Evolutionary conservation across 2,329 filamentous ascomycete genomes (phyloP), one percentile per base, ranked within the genome.

Genomic region (Ophiostoma sp.): DNA sequence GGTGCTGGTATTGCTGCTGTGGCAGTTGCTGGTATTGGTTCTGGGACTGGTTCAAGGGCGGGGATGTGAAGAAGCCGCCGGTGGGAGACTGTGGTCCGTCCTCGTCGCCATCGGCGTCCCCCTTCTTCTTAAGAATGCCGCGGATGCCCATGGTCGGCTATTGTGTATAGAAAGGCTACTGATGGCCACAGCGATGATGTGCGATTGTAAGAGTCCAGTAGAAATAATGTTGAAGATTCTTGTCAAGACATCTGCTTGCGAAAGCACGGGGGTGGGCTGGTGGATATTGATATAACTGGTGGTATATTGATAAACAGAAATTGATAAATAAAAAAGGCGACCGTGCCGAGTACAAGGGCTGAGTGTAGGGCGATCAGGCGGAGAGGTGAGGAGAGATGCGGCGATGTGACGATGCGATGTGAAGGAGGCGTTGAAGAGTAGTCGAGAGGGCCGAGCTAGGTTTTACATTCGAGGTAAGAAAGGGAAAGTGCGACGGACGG

Each of bases 71-170:
- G 58, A 62, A 62, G 58, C 38, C 38, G 6, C 38, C 38, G 14
- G 58, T 42, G 7, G 58, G 58, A 40, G 58, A 42, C 5, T 62
- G 58, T 6, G 58, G 7, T 9, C 58, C 49, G 18, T 69, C 64
- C 41, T 65, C 63, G 47, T 66, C 68, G 63, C 44, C 27, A 8
- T 52, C 64, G 44, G n/a, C 45, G 65, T 52, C 69, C 49, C 69
- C 67, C 63, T 69, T 70, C 40, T 70, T 72, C 65, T 70, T 70
- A 3, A 71, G 16, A 1, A 70, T 44, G 18, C 55, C 65, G 60
- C 71, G 71, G 5, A 69, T 40, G 14, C 69, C 71, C 71, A 72
- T 72, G 27, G 41, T 66, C n/a, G n/a, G n/a, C 2, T 9, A 36
- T 3, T 11, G n/a, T 55, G n/a, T 12, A 27, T 27, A 27, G 49